phyloP scores from a whole-genome alignment of 805 yeast species.

The Saturnispora serradocipensis region DNA sequence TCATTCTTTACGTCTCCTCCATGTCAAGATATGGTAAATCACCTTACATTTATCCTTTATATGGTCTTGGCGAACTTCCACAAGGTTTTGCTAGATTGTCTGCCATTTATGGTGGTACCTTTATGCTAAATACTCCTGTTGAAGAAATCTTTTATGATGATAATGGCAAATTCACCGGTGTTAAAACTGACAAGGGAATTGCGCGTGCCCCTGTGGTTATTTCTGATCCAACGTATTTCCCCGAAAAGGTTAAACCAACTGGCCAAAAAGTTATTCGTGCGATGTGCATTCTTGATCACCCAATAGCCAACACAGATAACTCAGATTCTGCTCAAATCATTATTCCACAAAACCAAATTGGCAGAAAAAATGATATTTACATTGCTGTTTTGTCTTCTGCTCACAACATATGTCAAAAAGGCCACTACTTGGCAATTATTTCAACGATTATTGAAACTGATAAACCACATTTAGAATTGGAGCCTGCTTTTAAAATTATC shows the following conservation, averaged over 20 bases:
- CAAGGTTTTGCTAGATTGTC: conserved; percentile 96
- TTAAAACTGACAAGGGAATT: conserved; percentile 80
- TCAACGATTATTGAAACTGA: conserved; percentile 93
- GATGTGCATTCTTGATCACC: conserved; percentile 83
- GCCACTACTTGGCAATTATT: conserved; percentile 84
- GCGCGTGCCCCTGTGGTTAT: conserved; percentile 91
- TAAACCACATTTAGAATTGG: conserved; percentile 83
- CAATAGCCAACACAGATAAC: conserved; percentile 71
- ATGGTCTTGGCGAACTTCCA: conserved; percentile 97
- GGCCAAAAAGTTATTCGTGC: conserved; percentile 75
- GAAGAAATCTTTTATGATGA: conserved; percentile 76
- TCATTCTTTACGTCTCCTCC: conserved; percentile 75
- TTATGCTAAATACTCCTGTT: conserved; percentile 94
- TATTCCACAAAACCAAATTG: conserved; percentile 93
- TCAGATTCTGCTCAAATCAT: conserved; percentile 89
- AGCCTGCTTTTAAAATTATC: conserved; percentile 85
- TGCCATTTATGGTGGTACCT: conserved; percentile 97
- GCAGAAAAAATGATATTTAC: conserved; percentile 88
- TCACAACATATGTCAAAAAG: conserved; percentile 84
- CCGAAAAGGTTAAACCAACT: conserved; percentile 63
- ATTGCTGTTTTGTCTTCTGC: conserved; percentile 82
- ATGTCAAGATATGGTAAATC: conserved; percentile 94
- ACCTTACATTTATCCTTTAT: conserved; percentile 91
- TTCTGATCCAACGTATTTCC: conserved; percentile 98
- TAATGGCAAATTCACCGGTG: conserved; percentile 72